phyloP scores from a whole-genome alignment of 2,329 filamentous ascomycete genomes.

The Aspergillus piperis region DNA sequence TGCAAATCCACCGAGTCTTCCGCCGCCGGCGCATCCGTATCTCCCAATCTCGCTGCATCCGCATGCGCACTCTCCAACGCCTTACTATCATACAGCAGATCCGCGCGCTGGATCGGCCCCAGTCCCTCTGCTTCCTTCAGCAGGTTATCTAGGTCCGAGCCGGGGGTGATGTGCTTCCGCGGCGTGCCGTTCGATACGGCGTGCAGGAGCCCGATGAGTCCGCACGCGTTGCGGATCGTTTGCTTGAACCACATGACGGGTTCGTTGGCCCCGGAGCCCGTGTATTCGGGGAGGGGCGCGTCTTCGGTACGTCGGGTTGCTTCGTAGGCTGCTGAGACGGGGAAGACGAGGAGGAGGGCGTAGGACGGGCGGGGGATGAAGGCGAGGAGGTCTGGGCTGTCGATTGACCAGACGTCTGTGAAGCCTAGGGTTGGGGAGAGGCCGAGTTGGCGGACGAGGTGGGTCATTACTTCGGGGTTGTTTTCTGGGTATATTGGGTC shows the following conservation, averaged over 20 bases:
- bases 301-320: constrained; percentile 75
- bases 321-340: constrained; percentile 78
- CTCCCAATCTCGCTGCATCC: constrained; percentile 72
- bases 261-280: constrained; percentile 66
- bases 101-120: constrained; percentile 64
- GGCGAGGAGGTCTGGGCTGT: constrained; percentile 78
- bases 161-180: constrained; percentile 59
- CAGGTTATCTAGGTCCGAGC: constrained; percentile 54
- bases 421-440: constrained; percentile 75
- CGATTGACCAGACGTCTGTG: constrained; percentile 90
- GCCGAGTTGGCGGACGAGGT: constrained; percentile 79
- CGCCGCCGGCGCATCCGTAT: constrained; percentile 75
- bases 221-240: constrained; percentile 92
- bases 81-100: constrained; percentile 73
- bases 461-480: constrained; percentile 87
- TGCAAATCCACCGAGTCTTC: constrained; percentile 87
- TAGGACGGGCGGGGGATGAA: constrained; percentile 87
- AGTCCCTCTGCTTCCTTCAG: constrained; percentile 71
- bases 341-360: constrained; percentile 90
- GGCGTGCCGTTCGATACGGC: constrained; percentile 76
- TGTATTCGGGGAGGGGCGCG: constrained; percentile 62
- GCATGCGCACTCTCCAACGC: constrained; percentile 77
- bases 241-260: constrained; percentile 92
- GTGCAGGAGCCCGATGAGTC: constrained; percentile 84
- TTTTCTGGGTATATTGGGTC: constrained; percentile 51